Evolutionary conservation across 2,329 filamentous ascomycete species (phyloP).

Genomic region (Cladosporium oxysporum): DNA sequence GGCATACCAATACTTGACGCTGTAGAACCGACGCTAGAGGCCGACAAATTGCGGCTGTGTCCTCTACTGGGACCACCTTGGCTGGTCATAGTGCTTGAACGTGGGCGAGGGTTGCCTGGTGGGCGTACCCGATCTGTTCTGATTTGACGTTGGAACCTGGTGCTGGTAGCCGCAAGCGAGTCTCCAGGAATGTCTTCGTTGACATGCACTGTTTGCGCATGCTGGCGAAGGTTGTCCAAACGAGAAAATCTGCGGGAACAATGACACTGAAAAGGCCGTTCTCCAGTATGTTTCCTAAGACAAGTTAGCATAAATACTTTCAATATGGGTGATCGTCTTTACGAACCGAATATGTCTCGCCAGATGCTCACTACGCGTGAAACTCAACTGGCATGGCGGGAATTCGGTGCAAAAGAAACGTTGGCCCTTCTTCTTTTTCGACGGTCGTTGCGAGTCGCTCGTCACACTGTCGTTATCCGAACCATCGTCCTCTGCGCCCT

Average conservation of each 20-base stretch:
- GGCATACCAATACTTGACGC: constrained; percentile 67
- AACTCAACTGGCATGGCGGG: constrained; percentile 89
- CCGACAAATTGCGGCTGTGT: constrained; percentile 81
- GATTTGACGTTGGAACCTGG: constrained; percentile 88
- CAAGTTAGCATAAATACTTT: constrained; percentile 30
- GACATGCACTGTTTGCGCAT: constrained; percentile 95
- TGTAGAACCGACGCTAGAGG: constrained; percentile 81
- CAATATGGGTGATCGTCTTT: constrained; percentile 1
- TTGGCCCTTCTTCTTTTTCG: constrained; percentile 95
- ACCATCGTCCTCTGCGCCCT: constrained; percentile 66
- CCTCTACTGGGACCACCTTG: constrained; percentile 67
- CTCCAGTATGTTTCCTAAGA: constrained; percentile 88
- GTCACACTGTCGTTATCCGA: constrained; percentile 53
- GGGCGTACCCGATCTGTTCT: constrained; percentile 81
- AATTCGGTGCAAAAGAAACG: constrained; percentile 96
- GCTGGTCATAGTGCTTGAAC: constrained; percentile 46
- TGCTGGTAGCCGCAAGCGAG: constrained; percentile 88
- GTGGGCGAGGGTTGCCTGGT: constrained; percentile 39
- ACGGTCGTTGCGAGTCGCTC: constrained; percentile 68
- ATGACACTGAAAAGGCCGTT: constrained; percentile 94
- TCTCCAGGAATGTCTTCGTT: constrained; percentile 96
- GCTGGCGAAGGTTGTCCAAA: constrained; percentile 91
- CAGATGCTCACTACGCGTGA: constrained; percentile 92
- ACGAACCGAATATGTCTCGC: constrained; percentile 86
- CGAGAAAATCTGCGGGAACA: constrained; percentile 91